Evolutionary conservation across 2,329 filamentous ascomycete genomes (phyloP), one percentile per base, ranked within the genome.

Genomic region (Chaetomium strumarium): DNA sequence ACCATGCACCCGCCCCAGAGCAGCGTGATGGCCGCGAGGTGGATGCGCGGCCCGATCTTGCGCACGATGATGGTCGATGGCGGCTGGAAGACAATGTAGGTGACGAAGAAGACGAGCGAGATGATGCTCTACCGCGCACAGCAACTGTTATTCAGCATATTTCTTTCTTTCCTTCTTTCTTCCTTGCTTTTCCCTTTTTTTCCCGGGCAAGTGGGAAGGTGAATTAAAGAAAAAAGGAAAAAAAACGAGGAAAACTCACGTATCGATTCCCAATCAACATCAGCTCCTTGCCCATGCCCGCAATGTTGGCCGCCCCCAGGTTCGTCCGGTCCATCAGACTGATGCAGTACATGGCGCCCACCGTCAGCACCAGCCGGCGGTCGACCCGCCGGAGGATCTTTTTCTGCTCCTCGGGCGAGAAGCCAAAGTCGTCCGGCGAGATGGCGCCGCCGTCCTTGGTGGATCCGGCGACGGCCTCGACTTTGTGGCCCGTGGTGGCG

Each of bases 291-390:
- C 64, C 62, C 76, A 81, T 79, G 48, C 79, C 88, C 17, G 88
- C 87, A 65, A 92, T 85, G 42, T 80, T 80, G 38, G 86, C 87
- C 19, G 80, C 75, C n/a, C 80, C 80, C 65, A 91, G 70, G 67
- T 92, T 92, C 2, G 85, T 89, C 31, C 88, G 76, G 64, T 93
- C 88, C 81, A 92, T 88, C 54, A 92, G 71, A 58, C 80, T 85
- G 61, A 88, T 75, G 65, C 85, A 88, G 68, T 91, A 91, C 70
- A 90, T 78, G 58, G 77, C 64, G 17, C 84, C 84, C 5, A 82
- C 78, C 1, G 78, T 83, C 3, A 77, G 64, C 38, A 86, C 79
- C 3, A 87, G 71, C 2, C 84, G 80, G 30, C 75, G 71, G 67
- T 95, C 89, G 60, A 93, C 74, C 12, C 81, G 80, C 51, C 77